Conservation (phyloP, 352 stramenopile genomes). For the Pythium aquatile region DNA sequence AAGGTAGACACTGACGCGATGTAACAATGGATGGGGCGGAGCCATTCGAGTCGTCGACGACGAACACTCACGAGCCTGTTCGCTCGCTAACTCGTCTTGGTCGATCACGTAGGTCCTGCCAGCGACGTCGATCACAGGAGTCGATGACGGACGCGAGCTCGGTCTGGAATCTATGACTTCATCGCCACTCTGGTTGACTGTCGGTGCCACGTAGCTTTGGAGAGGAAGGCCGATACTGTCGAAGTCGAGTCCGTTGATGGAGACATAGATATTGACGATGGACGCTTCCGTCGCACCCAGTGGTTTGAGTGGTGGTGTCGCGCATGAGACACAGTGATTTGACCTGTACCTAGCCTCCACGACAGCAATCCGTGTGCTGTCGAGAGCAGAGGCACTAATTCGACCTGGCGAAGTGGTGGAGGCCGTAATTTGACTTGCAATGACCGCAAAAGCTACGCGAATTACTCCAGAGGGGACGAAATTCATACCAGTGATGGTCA, state of each 20-base stretch:
- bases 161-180: background rate
- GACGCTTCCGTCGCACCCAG: conserved; percentile 18
- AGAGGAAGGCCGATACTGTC: conserved; percentile 35
- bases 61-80: background rate
- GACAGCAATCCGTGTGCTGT: conserved; percentile 22
- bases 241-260: conserved; percentile 42
- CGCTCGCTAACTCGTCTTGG: background rate
- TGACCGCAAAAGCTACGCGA: conserved; percentile 31
- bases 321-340: conserved; percentile 28
- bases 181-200: background rate
- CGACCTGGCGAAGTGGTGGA: background rate
- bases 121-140: background rate
- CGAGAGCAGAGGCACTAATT: background rate
- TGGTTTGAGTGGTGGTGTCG: conserved; percentile 27
- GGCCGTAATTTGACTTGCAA: background rate
- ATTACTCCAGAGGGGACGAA: conserved; percentile 35
- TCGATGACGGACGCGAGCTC: background rate
- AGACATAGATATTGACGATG: conserved; percentile 28
- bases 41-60: background rate
- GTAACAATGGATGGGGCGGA: conserved; percentile 7
- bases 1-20: conserved; percentile 47
- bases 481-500: conserved; percentile 37
- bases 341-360: conserved; percentile 36
- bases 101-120: background rate
- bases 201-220: background rate